Conservation (phyloP, 176 grass and related monocot species). For the Aegilops longissima region DNA sequence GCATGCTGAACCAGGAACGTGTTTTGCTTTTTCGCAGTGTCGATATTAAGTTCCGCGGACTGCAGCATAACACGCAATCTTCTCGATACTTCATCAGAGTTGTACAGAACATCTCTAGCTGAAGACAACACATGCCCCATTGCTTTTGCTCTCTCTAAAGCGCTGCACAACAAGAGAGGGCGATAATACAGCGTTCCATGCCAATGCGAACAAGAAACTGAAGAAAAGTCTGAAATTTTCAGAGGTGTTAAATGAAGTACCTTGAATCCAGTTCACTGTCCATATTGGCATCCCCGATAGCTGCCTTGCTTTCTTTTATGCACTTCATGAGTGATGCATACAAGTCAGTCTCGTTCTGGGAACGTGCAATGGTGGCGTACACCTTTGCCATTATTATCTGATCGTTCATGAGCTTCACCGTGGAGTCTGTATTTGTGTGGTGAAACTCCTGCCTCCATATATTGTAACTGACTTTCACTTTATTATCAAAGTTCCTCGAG, state of each 20-base stretch:
- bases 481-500: conserved; percentile 57
- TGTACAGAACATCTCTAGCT: conserved; percentile 67
- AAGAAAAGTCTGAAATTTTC: conserved; percentile 18
- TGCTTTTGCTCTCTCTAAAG: conserved; percentile 85
- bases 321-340: conserved; percentile 58
- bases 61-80: conserved; percentile 81
- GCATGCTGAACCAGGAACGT: conserved; percentile 97
- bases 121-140: conserved; percentile 71
- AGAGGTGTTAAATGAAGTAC: conserved; percentile 33
- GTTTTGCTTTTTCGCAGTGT: conserved; percentile 78
- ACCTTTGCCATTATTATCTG: conserved; percentile 89
- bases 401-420: conserved; percentile 71
- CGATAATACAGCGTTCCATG: conserved; percentile 18
- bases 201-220: not conserved
- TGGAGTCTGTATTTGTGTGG: conserved; percentile 54
- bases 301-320: conserved; percentile 61
- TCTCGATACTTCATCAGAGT: conserved; percentile 56
- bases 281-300: conserved; percentile 59
- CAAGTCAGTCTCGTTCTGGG: conserved; percentile 58
- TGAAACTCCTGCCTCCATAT: conserved; percentile 70
- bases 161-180: conserved; percentile 51
- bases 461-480: conserved; percentile 61
- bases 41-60: conserved; percentile 72
- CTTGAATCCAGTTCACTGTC: conserved; percentile 60
- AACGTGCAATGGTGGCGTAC: conserved; percentile 68